These are phyloP conservation scores for Thymus quinquecostatus DNA, from an alignment of 257 asterid genomes.

Conservation along the genomic window DNA sequence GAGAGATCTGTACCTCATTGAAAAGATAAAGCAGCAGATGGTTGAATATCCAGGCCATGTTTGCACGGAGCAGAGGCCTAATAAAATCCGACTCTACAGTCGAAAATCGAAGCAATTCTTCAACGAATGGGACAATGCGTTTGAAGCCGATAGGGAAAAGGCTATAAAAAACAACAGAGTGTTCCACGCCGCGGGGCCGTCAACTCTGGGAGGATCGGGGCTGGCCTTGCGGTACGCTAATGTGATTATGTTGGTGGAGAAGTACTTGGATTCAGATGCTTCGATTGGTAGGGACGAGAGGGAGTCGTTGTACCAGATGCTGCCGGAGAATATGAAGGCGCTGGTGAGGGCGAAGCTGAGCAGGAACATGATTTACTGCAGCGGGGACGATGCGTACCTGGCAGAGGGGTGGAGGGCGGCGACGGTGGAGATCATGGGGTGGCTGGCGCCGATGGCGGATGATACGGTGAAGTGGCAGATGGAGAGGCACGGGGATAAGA, in stretches of 20 bases:
- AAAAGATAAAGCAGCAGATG: conserved; percentile 40
- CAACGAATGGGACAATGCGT: conserved; percentile 30
- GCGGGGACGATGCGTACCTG: conserved; percentile 47
- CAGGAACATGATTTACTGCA: conserved; percentile 48
- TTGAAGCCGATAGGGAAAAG: neutral
- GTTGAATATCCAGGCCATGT: conserved; percentile 47
- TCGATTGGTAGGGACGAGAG: conserved; percentile 43
- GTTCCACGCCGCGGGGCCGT: conserved; percentile 71
- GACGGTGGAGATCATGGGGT: conserved; percentile 60
- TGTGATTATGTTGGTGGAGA: conserved; percentile 57
- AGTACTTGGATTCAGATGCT: conserved; percentile 40
- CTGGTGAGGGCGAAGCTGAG: conserved; percentile 65
- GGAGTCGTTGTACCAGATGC: conserved; percentile 58
- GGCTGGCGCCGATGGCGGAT: conserved; percentile 79
- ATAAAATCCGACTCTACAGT: conserved; percentile 54
- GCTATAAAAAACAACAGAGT: conserved; percentile 39
- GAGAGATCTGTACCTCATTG: conserved; percentile 16
- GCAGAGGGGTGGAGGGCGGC: conserved; percentile 88
- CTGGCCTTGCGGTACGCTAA: conserved; percentile 75
- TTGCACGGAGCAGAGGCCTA: conserved; percentile 32
- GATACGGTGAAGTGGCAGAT: conserved; percentile 71
- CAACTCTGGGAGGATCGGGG: conserved; percentile 78
- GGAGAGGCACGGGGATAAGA: conserved; percentile 69
- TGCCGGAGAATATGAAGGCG: conserved; percentile 65
- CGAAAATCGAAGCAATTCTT: conserved; percentile 35